Evolutionary conservation across 352 stramenopile species (phyloP).

Genomic region (Pythium utonaiense): DNA sequence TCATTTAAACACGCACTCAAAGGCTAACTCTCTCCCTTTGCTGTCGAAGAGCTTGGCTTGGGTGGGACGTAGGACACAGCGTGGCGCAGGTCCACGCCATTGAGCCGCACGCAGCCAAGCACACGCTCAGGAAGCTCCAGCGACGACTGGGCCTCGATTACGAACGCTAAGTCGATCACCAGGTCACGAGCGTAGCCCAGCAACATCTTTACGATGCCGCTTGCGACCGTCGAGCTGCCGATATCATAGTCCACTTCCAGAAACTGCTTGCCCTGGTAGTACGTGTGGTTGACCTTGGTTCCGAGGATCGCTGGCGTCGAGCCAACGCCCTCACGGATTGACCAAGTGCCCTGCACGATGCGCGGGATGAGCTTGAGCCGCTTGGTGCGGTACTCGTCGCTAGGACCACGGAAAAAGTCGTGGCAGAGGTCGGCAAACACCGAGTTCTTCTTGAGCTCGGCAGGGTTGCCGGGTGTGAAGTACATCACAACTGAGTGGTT

Average conservation of each 20-base stretch:
- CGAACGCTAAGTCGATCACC: constrained; percentile 80
- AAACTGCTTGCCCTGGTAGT: constrained; percentile 62
- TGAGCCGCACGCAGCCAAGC: constrained; percentile 62
- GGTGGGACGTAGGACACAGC: constrained; percentile 32
- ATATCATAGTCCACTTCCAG: constrained; percentile 83
- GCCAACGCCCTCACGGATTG: constrained; percentile 83
- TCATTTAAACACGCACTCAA: background rate
- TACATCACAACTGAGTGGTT: constrained; percentile 76
- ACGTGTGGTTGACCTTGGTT: constrained; percentile 86
- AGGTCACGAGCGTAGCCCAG: constrained; percentile 61
- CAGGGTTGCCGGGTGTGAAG: constrained; percentile 64
- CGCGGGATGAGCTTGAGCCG: constrained; percentile 90
- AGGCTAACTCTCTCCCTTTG: constrained; percentile 3
- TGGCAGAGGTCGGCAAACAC: constrained; percentile 67
- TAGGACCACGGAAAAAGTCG: constrained; percentile 48
- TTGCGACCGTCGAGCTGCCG: constrained; percentile 65
- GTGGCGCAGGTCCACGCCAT: constrained; percentile 58
- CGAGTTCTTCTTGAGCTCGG: constrained; percentile 60
- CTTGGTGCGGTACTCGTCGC: constrained; percentile 67
- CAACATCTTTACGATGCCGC: constrained; percentile 66
- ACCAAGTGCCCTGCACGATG: constrained; percentile 87
- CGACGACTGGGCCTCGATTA: constrained; percentile 67
- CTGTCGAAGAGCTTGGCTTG: background rate
- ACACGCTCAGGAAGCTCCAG: constrained; percentile 77
- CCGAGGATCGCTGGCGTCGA: constrained; percentile 89